A percentile compares a stretch with the other conserved stretches of the same genome.
phyloP scores from a whole-genome alignment of 1,284 basidiomycete species.

The Ceratobasidium sp. region DNA sequence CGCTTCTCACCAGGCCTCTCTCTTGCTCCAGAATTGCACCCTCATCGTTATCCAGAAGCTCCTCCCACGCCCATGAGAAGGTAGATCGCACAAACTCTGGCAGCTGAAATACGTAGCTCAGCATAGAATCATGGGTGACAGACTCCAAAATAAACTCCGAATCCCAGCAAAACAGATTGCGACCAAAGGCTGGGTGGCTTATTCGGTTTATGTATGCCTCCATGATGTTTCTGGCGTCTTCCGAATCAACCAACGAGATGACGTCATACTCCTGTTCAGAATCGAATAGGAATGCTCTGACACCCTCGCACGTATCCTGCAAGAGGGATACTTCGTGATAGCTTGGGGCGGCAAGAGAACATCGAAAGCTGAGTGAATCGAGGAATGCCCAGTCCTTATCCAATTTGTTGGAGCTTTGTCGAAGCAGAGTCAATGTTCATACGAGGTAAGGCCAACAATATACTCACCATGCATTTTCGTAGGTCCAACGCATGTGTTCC shows the following conservation, averaged over 20 bases:
- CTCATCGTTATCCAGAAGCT: not conserved
- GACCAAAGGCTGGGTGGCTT: not conserved
- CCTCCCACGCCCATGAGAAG: not conserved
- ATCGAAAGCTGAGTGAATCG: not conserved
- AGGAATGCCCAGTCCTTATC: not conserved
- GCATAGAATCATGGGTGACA: not conserved
- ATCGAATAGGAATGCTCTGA: not conserved
- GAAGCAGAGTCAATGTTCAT: not conserved
- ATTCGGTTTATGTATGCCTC: conserved; percentile 2
- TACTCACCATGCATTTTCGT: not conserved
- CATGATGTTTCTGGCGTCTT: not conserved
- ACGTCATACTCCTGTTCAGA: not conserved
- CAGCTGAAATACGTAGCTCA: not conserved
- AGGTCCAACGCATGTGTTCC: conserved; percentile 16
- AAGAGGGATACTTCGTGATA: not conserved
- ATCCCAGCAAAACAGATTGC: not conserved
- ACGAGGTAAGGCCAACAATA: not conserved
- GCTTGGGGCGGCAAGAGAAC: not conserved
- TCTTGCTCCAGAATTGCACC: not conserved
- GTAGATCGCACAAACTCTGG: not conserved
- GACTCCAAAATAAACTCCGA: not conserved
- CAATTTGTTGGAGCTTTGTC: not conserved
- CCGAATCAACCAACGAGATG: not conserved
- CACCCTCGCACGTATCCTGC: not conserved
- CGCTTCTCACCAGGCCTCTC: not conserved